Percentiles rank a stretch among this genome's conserved stretches.
These are phyloP conservation scores for Cyberlindnera galapagoensis DNA, from an alignment of 805 yeast genomes.

Conservation along the genomic window DNA sequence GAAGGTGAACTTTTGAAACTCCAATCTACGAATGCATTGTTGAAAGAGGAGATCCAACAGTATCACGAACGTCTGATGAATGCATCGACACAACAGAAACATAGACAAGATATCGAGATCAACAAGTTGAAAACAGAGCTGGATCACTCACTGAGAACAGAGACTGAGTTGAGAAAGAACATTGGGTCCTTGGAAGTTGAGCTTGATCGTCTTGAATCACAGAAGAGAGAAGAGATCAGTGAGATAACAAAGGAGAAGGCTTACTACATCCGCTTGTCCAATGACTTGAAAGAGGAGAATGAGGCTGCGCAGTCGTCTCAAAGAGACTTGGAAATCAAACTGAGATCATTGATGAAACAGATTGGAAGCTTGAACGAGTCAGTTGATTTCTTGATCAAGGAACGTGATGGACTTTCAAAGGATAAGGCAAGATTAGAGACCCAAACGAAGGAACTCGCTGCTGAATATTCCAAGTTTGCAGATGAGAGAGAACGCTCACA, in stretches of 20 bases:
- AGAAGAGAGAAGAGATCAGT: conserved; percentile 28
- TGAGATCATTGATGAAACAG: conserved; percentile 43
- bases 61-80: conserved; percentile 39
- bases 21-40: conserved; percentile 39
- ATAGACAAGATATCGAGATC: conserved; percentile 40
- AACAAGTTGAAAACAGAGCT: conserved; percentile 48
- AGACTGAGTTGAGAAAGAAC: conserved; percentile 59
- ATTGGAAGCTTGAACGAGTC: conserved; percentile 50
- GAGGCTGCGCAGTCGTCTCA: conserved; percentile 35
- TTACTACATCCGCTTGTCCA: conserved; percentile 34
- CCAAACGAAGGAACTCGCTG: conserved; percentile 34
- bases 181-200: conserved; percentile 56
- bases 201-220: conserved; percentile 46
- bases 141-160: conserved; percentile 49
- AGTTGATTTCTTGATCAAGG: conserved; percentile 53
- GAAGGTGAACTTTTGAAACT: conserved; percentile 47
- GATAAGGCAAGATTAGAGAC: conserved; percentile 42
- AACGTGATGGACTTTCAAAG: conserved; percentile 53
- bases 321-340: conserved; percentile 38
- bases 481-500: conserved; percentile 23
- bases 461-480: conserved; percentile 32
- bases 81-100: conserved; percentile 35
- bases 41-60: conserved; percentile 52
- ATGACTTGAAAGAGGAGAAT: conserved; percentile 37
- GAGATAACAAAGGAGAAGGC: conserved; percentile 37